These are phyloP conservation scores for Curvularia sp. DNA, from an alignment of 2,329 filamentous ascomycete genomes.

Conservation along the genomic window DNA sequence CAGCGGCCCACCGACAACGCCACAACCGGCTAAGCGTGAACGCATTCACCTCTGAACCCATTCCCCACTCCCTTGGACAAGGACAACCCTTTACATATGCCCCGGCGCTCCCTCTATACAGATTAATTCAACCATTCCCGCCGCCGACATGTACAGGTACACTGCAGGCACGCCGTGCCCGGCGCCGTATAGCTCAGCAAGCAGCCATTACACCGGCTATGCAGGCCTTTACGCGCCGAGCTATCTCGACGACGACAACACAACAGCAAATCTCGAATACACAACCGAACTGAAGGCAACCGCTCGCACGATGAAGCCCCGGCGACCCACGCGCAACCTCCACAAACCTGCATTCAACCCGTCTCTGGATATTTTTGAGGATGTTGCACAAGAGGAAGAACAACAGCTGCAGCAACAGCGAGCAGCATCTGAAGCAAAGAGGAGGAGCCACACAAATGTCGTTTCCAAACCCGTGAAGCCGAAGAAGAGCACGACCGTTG, in stretches of 20 bases:
- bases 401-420: conserved; percentile 28
- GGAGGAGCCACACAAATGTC: conserved; percentile 37
- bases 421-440: conserved; percentile 31
- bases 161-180: conserved; percentile 48
- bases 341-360: conserved; percentile 44
- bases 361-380: conserved; percentile 48
- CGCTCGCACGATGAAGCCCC: conserved; percentile 42
- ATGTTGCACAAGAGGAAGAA: conserved; percentile 47
- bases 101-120: conserved; percentile 26
- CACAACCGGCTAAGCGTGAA: conserved; percentile 23
- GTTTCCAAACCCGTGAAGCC: conserved; percentile 30
- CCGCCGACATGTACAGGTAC: conserved; percentile 43
- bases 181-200: conserved; percentile 37
- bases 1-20: conserved; percentile 15
- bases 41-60: conserved; percentile 15
- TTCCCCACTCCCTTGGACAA: conserved; percentile 20
- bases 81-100: conserved; percentile 19
- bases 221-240: conserved; percentile 42
- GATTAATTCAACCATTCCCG: conserved; percentile 7
- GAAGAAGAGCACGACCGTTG: conserved; percentile 43
- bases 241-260: conserved; percentile 37
- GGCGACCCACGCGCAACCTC: conserved; percentile 41
- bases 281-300: conserved; percentile 46
- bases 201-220: conserved; percentile 38
- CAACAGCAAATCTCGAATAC: conserved; percentile 49